Evolutionary conservation across 2,329 filamentous ascomycete genomes (phyloP).

Genomic region (Arthrocladium fulminans): DNA sequence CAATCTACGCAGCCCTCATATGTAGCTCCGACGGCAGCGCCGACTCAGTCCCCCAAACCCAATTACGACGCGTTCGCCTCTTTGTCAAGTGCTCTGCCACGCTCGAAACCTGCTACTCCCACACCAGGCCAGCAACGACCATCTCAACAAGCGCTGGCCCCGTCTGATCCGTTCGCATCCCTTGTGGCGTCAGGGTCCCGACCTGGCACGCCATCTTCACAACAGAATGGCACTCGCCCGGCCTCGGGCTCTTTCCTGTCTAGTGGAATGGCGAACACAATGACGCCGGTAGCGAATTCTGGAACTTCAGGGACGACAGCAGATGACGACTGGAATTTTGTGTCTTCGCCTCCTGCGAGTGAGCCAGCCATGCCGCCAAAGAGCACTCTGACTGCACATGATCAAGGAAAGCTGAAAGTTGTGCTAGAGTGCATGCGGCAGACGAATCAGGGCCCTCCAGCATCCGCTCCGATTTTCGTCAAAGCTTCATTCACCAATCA

Average conservation of each 20-base stretch:
- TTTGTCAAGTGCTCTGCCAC: constrained; percentile 38
- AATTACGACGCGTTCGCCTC: constrained; percentile 51
- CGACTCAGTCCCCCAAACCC: constrained; percentile 40
- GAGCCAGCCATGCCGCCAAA: constrained; percentile 1
- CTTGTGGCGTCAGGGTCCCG: constrained; percentile 46
- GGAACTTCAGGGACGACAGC: constrained; percentile 34
- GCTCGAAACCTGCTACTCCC: constrained; percentile 43
- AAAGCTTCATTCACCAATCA: constrained; percentile 78
- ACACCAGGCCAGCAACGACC: constrained; percentile 33
- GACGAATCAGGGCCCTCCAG: constrained; percentile 36
- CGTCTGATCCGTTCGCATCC: constrained; percentile 54
- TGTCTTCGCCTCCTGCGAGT: constrained; percentile 65
- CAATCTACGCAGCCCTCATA: constrained; percentile 11
- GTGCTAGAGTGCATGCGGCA: constrained; percentile 47
- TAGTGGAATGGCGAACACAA: constrained; percentile 12
- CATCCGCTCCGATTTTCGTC: constrained; percentile 55
- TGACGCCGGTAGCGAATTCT: constrained; percentile 16
- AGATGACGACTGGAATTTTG: constrained; percentile 92
- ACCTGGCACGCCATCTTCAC: constrained; percentile 33
- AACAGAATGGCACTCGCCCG: constrained; percentile 20
- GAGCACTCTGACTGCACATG: constrained; percentile 44
- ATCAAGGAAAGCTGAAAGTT: constrained; percentile 64
- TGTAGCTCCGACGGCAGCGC: constrained; percentile 29
- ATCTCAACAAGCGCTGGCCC: constrained; percentile 28
- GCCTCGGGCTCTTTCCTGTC: constrained; percentile 19